phyloP scores from a whole-genome alignment of 2,329 filamentous ascomycete genomes.

The Penicillium griseofulvum region DNA sequence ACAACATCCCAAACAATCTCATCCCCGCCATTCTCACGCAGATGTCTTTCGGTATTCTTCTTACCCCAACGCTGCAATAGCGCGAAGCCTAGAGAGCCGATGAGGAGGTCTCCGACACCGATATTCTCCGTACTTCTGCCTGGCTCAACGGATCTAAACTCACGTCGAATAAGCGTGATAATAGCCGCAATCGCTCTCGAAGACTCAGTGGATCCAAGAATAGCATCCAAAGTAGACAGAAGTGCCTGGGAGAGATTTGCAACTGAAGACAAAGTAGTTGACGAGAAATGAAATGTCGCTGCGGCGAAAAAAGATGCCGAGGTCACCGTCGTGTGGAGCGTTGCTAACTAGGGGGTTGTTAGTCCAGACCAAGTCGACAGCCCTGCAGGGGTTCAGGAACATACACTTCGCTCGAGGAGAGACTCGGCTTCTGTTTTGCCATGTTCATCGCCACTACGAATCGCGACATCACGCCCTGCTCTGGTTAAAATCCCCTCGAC shows the following conservation, averaged over 20 bases:
- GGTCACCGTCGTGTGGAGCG: conserved; percentile 46
- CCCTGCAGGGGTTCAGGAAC: conserved; percentile 12
- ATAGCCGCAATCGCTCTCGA: conserved; percentile 50
- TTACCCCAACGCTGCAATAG: conserved; percentile 48
- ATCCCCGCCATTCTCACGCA: conserved; percentile 43
- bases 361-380: conserved; percentile 10
- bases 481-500: conserved; percentile 46
- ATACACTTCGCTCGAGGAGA: conserved; percentile 47
- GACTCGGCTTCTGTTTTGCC: conserved; percentile 44
- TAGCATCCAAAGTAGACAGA: conserved; percentile 46
- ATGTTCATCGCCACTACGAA: conserved; percentile 49
- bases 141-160: conserved; percentile 41
- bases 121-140: conserved; percentile 37
- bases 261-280: conserved; percentile 44
- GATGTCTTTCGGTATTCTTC: conserved; percentile 43
- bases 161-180: conserved; percentile 46
- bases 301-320: conserved; percentile 49
- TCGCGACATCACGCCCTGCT: conserved; percentile 45
- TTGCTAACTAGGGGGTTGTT: conserved; percentile 36
- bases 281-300: conserved; percentile 47
- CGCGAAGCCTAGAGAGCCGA: conserved; percentile 46
- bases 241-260: conserved; percentile 45
- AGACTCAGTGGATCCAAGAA: conserved; percentile 49
- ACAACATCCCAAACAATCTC: conserved; percentile 50
- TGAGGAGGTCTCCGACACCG: conserved; percentile 44